Evolutionary conservation across 2,329 filamentous ascomycete genomes (phyloP).

Genomic region (Colletotrichum theobromicola): DNA sequence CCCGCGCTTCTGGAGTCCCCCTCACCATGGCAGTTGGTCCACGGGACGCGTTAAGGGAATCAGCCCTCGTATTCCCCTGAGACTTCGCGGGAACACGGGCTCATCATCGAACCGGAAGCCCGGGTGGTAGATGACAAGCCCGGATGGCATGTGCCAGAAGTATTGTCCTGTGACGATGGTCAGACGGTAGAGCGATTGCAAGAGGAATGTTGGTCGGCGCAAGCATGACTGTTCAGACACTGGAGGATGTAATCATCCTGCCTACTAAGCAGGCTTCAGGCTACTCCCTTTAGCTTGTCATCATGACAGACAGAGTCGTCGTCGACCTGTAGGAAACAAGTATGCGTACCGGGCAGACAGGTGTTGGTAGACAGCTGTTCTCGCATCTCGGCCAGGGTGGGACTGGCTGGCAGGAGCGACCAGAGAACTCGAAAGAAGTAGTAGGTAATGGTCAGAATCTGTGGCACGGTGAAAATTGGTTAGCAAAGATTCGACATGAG

Average conservation of each 20-base stretch:
- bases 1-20: too few relatives aligned
- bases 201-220: not conserved
- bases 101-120: not conserved
- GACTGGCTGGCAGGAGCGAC: not conserved
- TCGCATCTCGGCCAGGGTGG: not conserved
- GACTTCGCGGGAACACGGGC: not conserved
- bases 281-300: not conserved
- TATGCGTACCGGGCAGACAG: not conserved
- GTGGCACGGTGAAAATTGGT: rapidly evolving
- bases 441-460: not conserved
- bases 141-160: not conserved
- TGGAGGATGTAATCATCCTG: not conserved
- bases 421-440: not conserved
- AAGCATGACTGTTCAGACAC: not conserved
- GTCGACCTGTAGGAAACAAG: not conserved
- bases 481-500: not conserved
- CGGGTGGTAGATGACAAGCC: not conserved
- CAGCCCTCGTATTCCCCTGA: not conserved
- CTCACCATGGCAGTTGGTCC: not conserved
- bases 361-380: not conserved
- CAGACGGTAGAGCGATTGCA: not conserved
- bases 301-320: not conserved
- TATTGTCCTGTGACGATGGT: not conserved
- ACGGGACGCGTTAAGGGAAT: not conserved
- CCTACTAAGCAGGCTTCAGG: not conserved